Evolutionary conservation across 2,329 filamentous ascomycete genomes (phyloP).

Genomic region (Lasiodiplodia citricola): DNA sequence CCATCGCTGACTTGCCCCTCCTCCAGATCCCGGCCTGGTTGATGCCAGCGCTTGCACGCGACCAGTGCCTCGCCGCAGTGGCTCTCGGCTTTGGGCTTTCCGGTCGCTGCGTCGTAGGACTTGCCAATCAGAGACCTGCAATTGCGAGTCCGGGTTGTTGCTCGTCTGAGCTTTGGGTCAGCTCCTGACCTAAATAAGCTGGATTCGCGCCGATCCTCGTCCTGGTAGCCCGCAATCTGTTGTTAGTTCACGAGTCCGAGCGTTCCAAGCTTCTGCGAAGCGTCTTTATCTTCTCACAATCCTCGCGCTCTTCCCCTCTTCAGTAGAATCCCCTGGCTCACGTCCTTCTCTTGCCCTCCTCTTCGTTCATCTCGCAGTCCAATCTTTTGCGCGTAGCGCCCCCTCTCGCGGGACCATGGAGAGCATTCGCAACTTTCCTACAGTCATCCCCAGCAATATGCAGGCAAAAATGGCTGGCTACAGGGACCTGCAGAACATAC

Average conservation of each 20-base stretch:
- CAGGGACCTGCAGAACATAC: constrained; percentile 5
- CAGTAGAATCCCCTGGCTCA: background rate
- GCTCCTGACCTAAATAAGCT: background rate
- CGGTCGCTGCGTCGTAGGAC: background rate
- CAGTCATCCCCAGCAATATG: constrained; percentile 12
- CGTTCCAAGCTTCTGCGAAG: background rate
- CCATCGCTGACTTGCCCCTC: background rate
- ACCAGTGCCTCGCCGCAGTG: background rate
- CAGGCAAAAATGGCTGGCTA: constrained; percentile 14
- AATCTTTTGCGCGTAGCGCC: too few relatives aligned
- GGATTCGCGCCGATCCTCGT: background rate
- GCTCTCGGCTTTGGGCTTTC: background rate
- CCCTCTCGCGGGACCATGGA: background rate
- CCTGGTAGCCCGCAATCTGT: background rate
- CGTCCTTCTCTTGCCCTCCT: background rate
- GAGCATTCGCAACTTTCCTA: constrained; percentile 22
- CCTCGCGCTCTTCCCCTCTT: background rate
- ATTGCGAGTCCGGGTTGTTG: background rate
- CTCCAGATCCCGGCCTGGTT: background rate
- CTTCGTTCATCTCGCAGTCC: background rate
- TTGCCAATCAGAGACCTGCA: background rate
- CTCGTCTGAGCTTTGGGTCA: background rate
- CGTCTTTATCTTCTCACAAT: background rate
- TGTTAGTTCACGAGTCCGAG: background rate
- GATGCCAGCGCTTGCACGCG: background rate